Conservation (phyloP, 2,329 filamentous ascomycete genomes). For the Colletotrichum sp. region DNA sequence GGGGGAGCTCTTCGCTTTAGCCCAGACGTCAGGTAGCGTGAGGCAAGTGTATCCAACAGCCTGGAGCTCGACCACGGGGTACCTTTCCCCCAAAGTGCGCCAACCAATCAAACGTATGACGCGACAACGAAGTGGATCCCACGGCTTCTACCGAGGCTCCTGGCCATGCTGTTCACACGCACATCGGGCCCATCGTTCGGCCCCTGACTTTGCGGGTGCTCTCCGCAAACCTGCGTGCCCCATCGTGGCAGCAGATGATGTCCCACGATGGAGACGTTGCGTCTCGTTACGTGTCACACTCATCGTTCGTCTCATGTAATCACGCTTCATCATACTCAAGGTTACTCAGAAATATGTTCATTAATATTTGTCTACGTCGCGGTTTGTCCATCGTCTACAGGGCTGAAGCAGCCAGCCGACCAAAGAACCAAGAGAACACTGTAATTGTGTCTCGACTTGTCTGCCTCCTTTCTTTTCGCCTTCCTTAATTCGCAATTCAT, state of each 20-base stretch:
- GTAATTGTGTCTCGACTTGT: conserved; percentile 13
- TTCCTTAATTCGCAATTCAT: conserved; percentile 14
- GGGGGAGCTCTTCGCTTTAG: background rate
- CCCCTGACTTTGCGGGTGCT: background rate
- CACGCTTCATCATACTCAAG: background rate
- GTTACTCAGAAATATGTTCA: conserved; percentile 31
- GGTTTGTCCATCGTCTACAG: conserved; percentile 24
- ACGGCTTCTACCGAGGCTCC: conserved; percentile 7
- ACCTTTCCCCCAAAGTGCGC: background rate
- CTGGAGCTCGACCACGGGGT: background rate
- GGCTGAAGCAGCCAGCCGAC: conserved; percentile 7
- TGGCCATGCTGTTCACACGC: background rate
- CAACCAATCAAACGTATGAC: background rate
- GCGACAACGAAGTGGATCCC: conserved; percentile 1
- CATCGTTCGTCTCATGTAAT: background rate
- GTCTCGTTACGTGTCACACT: background rate
- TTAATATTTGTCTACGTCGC: conserved; percentile 43
- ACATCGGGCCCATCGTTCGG: background rate
- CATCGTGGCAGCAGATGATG: background rate
- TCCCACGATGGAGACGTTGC: background rate
- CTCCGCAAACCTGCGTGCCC: background rate
- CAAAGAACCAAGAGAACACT: conserved; percentile 17
- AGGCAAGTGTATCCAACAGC: background rate
- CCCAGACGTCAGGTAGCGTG: background rate
- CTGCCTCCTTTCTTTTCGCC: conserved; percentile 12